Conservation (phyloP, 2,329 filamentous ascomycete genomes). For the Cercospora janseana region DNA sequence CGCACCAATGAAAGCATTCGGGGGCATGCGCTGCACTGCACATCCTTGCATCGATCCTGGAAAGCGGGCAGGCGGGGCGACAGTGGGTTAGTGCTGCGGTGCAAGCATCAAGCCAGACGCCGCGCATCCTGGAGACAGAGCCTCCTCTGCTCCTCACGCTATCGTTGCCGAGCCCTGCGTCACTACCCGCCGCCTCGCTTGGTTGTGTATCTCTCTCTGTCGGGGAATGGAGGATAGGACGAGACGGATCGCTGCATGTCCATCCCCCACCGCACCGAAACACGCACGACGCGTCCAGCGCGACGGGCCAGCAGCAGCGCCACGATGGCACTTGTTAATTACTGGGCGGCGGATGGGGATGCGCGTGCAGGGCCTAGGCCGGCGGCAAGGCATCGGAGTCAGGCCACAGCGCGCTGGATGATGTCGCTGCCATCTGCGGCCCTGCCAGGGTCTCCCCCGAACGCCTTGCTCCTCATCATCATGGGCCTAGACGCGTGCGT, state of each 20-base stretch:
- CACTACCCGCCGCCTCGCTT: not conserved
- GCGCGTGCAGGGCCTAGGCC: not conserved
- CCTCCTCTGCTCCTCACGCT: not conserved
- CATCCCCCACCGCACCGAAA: not conserved
- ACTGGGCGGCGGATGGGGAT: not conserved
- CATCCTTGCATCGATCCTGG: no score
- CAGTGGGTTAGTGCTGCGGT: not conserved
- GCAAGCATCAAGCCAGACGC: not conserved
- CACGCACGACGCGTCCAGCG: no score
- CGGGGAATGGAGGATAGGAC: no score
- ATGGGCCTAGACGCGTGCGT: slow-evolving; percentile 5
- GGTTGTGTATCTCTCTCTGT: not conserved
- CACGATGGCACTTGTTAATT: slow-evolving; percentile 9
- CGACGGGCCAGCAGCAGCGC: slow-evolving; percentile 5
- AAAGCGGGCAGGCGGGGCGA: no score
- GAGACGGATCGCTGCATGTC: not conserved
- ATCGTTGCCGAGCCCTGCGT: not conserved
- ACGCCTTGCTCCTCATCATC: no score
- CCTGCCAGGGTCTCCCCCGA: slow-evolving; percentile 1
- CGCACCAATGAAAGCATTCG: no score
- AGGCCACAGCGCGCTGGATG: not conserved
- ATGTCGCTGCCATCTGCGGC: slow-evolving; percentile 1
- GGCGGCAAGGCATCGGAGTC: not conserved
- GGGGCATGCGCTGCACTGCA: no score
- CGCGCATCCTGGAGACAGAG: slow-evolving; percentile 7